Conservation (phyloP, 148 eudicot species). For the Rhododendron mucronatum region DNA sequence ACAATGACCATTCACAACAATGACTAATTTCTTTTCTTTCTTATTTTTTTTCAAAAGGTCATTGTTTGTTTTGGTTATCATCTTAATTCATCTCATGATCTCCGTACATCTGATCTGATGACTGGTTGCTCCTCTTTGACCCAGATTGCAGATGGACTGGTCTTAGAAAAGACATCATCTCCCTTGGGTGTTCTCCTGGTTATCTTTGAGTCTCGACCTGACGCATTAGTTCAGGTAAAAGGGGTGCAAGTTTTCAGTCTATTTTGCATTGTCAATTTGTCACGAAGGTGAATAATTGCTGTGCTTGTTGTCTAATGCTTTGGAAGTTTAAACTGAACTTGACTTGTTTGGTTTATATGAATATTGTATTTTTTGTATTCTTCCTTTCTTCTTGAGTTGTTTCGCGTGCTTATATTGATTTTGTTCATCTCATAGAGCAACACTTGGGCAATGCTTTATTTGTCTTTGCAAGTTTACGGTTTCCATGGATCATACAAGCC, state of each 20-base stretch:
- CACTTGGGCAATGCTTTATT: neutral
- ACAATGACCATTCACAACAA: neutral
- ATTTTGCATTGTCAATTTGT: neutral
- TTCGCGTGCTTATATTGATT: neutral
- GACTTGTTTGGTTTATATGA: neutral
- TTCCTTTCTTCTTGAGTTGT: neutral
- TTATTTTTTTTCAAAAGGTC: neutral
- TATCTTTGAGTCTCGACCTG: constrained; percentile 97
- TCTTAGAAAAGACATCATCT: constrained; percentile 80
- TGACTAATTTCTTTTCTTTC: neutral
- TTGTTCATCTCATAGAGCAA: neutral
- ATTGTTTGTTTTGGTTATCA: neutral
- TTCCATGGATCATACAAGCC: neutral
- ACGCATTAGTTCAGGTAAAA: constrained; percentile 92
- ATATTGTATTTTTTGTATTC: neutral
- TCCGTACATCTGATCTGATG: constrained; percentile 25
- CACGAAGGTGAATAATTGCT: neutral
- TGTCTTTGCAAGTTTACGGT: neutral
- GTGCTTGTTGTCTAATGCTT: neutral
- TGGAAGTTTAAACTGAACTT: neutral
- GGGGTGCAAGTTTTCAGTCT: constrained; percentile 1
- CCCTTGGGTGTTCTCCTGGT: constrained; percentile 92
- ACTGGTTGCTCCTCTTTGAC: constrained; percentile 3
- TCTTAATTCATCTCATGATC: neutral
- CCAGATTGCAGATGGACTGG: constrained; percentile 81